These are phyloP conservation scores for Fusarium sp. DNA, from an alignment of 2,329 filamentous ascomycete species.

Conservation along the genomic window DNA sequence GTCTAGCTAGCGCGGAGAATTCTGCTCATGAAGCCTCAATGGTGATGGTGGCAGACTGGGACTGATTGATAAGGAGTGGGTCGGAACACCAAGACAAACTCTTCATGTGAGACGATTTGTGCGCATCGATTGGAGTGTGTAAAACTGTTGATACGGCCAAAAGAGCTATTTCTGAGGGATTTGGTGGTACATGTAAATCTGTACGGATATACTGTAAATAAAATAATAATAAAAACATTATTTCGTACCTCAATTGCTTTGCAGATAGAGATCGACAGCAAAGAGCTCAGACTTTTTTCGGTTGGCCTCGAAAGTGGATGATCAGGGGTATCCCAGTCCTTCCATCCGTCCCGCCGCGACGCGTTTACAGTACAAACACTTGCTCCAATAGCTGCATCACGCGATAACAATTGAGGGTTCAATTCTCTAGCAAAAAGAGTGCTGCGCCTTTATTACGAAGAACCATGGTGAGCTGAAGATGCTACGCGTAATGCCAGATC, in stretches of 20 bases:
- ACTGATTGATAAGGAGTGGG: slow-evolving; percentile 48
- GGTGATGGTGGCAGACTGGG: slow-evolving; percentile 36
- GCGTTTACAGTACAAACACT: slow-evolving; percentile 28
- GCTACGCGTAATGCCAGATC: slow-evolving; percentile 12
- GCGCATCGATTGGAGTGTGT: too few species aligned
- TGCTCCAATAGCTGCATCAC: slow-evolving; percentile 4
- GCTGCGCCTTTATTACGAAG: slow-evolving; percentile 19
- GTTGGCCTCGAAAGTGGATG: slow-evolving; percentile 38
- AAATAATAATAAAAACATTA: neutral
- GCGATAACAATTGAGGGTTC: neutral
- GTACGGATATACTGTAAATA: neutral
- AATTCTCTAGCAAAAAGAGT: neutral
- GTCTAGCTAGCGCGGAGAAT: slow-evolving; percentile 26
- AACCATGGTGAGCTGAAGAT: slow-evolving; percentile 19
- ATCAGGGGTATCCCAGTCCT: slow-evolving; percentile 32
- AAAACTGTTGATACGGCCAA: too few species aligned
- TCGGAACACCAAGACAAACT: slow-evolving; percentile 7
- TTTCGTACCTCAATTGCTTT: slow-evolving; percentile 1
- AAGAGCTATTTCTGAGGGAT: neutral
- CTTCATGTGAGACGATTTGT: slow-evolving; percentile 9
- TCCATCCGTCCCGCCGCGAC: slow-evolving; percentile 24
- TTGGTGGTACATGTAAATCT: neutral
- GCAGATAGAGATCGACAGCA: slow-evolving; percentile 34
- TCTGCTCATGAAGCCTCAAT: slow-evolving; percentile 15
- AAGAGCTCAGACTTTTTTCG: slow-evolving; percentile 22